These are phyloP conservation scores for Debaryomycetaceae sp. DNA, from an alignment of 1,139 yeast genomes.

Conservation along the genomic window DNA sequence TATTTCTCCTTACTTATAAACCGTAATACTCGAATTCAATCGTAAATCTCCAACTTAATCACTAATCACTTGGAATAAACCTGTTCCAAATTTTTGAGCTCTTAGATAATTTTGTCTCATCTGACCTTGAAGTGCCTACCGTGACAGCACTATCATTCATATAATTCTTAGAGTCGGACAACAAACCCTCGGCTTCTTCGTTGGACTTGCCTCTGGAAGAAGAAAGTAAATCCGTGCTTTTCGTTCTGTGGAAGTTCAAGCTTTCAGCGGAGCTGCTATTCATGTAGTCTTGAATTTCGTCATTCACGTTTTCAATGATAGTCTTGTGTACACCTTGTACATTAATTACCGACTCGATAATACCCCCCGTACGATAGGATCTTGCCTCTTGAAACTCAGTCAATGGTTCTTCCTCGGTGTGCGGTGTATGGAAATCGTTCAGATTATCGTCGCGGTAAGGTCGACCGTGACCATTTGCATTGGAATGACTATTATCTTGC, in stretches of 20 bases:
- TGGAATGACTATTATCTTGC: not conserved
- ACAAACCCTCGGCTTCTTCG: conserved; percentile 8
- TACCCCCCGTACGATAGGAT: conserved; percentile 60
- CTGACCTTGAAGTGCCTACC: conserved; percentile 3
- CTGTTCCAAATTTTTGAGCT: conserved; percentile 9
- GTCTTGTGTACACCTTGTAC: conserved; percentile 86
- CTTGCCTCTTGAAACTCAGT: conserved; percentile 30
- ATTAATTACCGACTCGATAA: conserved; percentile 79
- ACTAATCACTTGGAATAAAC: not conserved
- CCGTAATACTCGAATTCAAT: no score
- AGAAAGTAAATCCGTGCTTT: not conserved
- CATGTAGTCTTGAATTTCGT: conserved; percentile 20
- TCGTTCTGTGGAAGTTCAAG: not conserved
- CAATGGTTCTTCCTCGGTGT: not conserved
- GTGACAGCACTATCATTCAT: conserved; percentile 2
- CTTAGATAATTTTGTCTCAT: conserved; percentile 5
- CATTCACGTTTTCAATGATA: conserved; percentile 63
- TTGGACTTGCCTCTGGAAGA: not conserved
- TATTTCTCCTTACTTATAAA: no score
- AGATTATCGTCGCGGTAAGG: not conserved
- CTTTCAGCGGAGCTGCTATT: conserved; percentile 2
- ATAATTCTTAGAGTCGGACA: conserved; percentile 6
- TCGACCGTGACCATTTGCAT: not conserved
- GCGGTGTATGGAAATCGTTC: not conserved
- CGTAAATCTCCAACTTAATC: no score